A percentile compares a stretch with the other conserved stretches of the same genome.
These are phyloP conservation scores for Eucalyptus albens DNA, from an alignment of 345 rosid species.

Conservation along the genomic window DNA sequence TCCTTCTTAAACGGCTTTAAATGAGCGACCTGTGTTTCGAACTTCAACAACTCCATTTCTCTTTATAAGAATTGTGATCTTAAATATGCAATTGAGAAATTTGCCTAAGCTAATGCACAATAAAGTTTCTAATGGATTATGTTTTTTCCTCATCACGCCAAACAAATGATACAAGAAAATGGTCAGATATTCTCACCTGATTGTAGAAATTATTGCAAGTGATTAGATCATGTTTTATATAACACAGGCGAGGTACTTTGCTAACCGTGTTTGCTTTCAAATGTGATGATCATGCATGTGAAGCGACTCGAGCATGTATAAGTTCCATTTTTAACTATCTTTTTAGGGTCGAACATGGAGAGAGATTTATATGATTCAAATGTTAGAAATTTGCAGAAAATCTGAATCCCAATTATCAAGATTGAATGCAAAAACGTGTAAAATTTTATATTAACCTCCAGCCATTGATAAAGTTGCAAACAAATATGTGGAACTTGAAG, in stretches of 20 bases:
- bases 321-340: not conserved
- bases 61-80: not conserved
- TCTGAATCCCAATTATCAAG: no score
- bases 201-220: not conserved
- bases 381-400: no score
- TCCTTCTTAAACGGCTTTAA: not conserved
- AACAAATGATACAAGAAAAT: not conserved
- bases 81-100: not conserved
- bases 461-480: no score
- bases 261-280: not conserved
- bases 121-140: not conserved
- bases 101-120: not conserved
- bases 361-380: not conserved
- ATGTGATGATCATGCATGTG: not conserved
- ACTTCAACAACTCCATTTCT: not conserved
- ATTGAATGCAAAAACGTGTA: no score
- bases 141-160: not conserved
- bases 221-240: not conserved
- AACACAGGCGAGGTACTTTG: rapidly evolving
- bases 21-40: rapidly evolving
- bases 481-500: no score
- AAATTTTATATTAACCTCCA: no score
- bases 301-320: not conserved
- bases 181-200: not conserved
- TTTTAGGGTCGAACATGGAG: not conserved